phyloP scores from a whole-genome alignment of 768 basidiomycete species.

The Serendipita sp. region DNA sequence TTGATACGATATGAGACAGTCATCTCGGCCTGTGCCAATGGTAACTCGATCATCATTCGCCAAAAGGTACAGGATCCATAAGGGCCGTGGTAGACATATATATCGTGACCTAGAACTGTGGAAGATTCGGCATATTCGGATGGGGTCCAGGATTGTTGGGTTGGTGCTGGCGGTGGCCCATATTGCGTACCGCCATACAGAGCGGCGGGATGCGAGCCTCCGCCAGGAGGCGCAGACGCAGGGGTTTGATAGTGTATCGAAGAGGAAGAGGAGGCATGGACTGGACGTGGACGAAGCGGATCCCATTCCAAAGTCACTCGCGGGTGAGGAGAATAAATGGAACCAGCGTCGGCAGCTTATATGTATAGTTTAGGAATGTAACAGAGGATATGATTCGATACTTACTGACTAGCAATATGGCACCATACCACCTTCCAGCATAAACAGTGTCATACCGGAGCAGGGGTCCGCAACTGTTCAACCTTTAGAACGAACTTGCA shows the following conservation, averaged over 20 bases:
- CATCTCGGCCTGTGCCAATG: slow-evolving; percentile 57
- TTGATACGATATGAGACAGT: slow-evolving; percentile 70
- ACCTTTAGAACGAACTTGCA: neutral
- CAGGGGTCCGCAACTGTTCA: slow-evolving; percentile 49
- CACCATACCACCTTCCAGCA: slow-evolving; percentile 72
- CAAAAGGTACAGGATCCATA: slow-evolving; percentile 81
- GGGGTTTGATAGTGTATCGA: neutral
- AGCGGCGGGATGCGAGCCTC: slow-evolving; percentile 14
- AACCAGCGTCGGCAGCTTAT: slow-evolving; percentile 62
- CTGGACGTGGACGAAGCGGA: slow-evolving; percentile 28
- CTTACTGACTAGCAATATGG: slow-evolving; percentile 76
- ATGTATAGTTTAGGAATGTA: slow-evolving; percentile 4
- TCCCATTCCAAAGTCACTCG: slow-evolving; percentile 61
- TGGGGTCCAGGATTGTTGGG: slow-evolving; percentile 12
- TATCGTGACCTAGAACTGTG: slow-evolving; percentile 44
- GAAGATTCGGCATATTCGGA: slow-evolving; percentile 21
- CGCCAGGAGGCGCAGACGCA: neutral
- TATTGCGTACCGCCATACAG: slow-evolving; percentile 6
- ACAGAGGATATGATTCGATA: slow-evolving; percentile 16
- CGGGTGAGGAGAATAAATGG: slow-evolving; percentile 61
- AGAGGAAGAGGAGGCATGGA: neutral
- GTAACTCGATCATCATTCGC: slow-evolving; percentile 78
- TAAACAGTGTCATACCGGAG: slow-evolving; percentile 83
- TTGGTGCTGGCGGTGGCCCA: neutral
- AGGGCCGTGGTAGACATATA: slow-evolving; percentile 47